Evolutionary conservation across 805 yeast species (phyloP), one percentile per base, ranked within the genome.

Genomic region (Lipomyces starkeyi): DNA sequence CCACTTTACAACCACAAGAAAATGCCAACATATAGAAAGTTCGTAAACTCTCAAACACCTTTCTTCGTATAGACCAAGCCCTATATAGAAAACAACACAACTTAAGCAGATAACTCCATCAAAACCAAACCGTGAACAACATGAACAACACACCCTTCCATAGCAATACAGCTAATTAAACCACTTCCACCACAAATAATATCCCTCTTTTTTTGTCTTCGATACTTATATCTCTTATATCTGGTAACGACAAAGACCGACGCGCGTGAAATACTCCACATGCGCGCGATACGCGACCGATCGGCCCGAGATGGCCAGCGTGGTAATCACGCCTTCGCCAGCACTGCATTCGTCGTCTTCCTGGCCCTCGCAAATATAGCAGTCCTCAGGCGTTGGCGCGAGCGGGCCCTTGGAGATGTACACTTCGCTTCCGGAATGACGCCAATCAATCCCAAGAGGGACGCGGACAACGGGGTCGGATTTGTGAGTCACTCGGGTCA

Each of bases 391-490:
- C 9, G 67, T 53, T 2, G 71, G 71, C 35, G 70, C 56, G 25
- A 71, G 64, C 25, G 73, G 72, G 25, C 73, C 73, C 57, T 70
- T 67, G 47, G 72, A 13, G 35, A 71, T 69, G 61, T 71, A 71
- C 9, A 71, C 34, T 60, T 71, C 74, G 34, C 65, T 65, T 13
- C 63, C 54, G 27, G 58, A 56, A 29, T 71, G 74, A 6, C 63
- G 43, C 67, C 70, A 71, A 9, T 52, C 67, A n/a, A 32, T 29
- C 7, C 70, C 69, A 3, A 62, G 49, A 8, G 74, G 74, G 3
- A 72, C 70, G 25, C 66, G 67, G 11, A 67, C 67, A 7, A 72
- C 72, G 4, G 74, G 74, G 35, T 72, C 74, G n/a, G 64, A 43
- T 47, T 61, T 67, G 56, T 70, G 74, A 20, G 74, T 72, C 27